phyloP scores from a whole-genome alignment of 106 monocot species.

The Dendrobium huoshanense region DNA sequence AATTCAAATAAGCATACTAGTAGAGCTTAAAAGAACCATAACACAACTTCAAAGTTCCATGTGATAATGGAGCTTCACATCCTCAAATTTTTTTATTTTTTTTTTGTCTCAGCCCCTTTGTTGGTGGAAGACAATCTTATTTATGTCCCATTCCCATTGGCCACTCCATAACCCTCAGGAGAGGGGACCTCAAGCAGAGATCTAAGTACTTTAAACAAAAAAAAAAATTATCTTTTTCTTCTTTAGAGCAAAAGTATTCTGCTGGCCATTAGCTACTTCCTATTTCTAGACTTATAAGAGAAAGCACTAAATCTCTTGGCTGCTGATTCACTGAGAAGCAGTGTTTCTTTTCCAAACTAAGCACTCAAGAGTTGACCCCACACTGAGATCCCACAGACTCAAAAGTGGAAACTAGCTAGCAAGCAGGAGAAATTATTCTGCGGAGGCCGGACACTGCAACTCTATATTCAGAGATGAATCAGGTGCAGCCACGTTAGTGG shows the following conservation, averaged over 20 bases:
- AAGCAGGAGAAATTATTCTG: too few relatives aligned
- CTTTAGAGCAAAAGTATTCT: background rate
- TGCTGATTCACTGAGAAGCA: slow-evolving; percentile 1
- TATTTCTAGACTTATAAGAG: slow-evolving; percentile 2
- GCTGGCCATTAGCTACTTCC: slow-evolving; percentile 1
- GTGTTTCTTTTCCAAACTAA: background rate
- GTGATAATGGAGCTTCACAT: background rate
- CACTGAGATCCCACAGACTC: too few relatives aligned
- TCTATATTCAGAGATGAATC: too few relatives aligned
- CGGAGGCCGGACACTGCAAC: too few relatives aligned
- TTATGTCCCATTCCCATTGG: background rate
- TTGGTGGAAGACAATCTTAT: background rate
- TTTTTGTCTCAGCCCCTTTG: background rate
- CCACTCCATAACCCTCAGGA: background rate
- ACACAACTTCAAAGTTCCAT: too few relatives aligned
- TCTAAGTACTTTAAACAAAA: background rate
- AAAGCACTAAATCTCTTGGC: background rate
- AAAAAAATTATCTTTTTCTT: background rate
- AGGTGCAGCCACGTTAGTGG: too few relatives aligned
- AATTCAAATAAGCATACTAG: too few relatives aligned
- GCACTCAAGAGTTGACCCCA: too few relatives aligned
- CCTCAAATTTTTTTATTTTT: background rate
- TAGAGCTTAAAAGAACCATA: too few relatives aligned
- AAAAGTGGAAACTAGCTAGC: too few relatives aligned
- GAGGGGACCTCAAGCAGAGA: background rate